Base-by-base conservation (phyloP, 177 flowering plant species). In the Vitis hybrid region DNA sequence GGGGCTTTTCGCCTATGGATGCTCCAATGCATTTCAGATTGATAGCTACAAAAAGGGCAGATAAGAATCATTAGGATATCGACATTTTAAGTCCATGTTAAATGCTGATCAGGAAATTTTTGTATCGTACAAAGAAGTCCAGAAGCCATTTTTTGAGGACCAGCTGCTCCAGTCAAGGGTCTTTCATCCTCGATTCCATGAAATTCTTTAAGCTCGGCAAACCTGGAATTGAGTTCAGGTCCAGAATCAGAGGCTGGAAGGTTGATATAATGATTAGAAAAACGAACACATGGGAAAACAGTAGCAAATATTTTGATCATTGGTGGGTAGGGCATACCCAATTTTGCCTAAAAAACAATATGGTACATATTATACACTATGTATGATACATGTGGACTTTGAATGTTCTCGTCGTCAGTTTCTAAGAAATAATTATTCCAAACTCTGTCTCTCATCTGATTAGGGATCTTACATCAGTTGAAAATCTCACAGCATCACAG, bases 141-240 rank as follows among this genome's bases (percentile, higher is more conserved):
- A 10, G 95, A 84, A 34, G 92, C 77, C 97, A 92, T 85, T 81
- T 91, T 96, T 68, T 91, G 92, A 64, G 90, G 93, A 56, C 97
- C 97, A 23, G 84, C 72, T 54, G 78, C 71, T 65, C 76, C 83
- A 60, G 34, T 64, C 15, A 81, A 70, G 60, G 86, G 83, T 74
- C 81, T 87, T 75, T 85, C 94, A 82, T 93, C 96, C 67, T 91
- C 97, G 65, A 96, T 89, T 48, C 97, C 99, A 82, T 94, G 92
- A 51, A 74, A 75, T 32, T 64, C 49, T 83, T 89, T 92, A 39
- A 94, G 97, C 79, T 91, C 94, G 61, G 54, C 17, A 79, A 89
- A 90, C 84, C 97, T 92, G 81, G 50, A 78, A 62, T 72, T 8
- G 49, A 56, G 49, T 64, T 59, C 11, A 19, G 60, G 49, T 23